A percentile compares a stretch with the other conserved stretches of the same genome.
These are phyloP conservation scores for Penicillium sp. DNA, from an alignment of 2,329 filamentous ascomycete species.

Conservation along the genomic window DNA sequence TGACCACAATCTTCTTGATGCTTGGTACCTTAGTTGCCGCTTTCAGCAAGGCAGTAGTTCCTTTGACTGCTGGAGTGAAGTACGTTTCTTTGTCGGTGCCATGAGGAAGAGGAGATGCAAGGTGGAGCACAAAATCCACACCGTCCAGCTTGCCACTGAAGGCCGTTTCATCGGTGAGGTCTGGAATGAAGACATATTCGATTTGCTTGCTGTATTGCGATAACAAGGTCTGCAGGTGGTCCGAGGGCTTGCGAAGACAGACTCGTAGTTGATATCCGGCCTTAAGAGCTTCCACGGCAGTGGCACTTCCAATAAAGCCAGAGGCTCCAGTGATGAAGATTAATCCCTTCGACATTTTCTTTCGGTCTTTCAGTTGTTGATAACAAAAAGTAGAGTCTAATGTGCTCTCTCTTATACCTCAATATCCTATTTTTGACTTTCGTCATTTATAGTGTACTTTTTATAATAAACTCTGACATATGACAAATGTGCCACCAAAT, in stretches of 20 bases:
- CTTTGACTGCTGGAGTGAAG: conserved; percentile 26
- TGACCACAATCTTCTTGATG: conserved; percentile 28
- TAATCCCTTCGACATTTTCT: conserved; percentile 14
- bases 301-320: conserved; percentile 28
- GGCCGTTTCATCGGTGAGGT: conserved; percentile 17
- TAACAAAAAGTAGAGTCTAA: no score
- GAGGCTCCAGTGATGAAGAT: conserved; percentile 30
- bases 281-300: conserved; percentile 21
- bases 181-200: no score
- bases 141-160: conserved; percentile 21
- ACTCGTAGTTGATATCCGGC: conserved; percentile 24
- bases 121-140: conserved; percentile 26
- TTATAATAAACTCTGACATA: no score
- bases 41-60: conserved; percentile 18
- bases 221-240: conserved; percentile 14
- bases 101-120: conserved; percentile 26
- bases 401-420: no score
- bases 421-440: no score
- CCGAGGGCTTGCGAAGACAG: conserved; percentile 17
- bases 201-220: conserved; percentile 13
- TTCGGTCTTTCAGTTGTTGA: no score
- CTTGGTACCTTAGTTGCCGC: conserved; percentile 17
- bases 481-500: no score
- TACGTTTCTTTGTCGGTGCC: conserved; percentile 19
- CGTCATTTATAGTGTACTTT: no score